Evolutionary conservation across 768 basidiomycete genomes (phyloP), one percentile per base, ranked within the genome.

Genomic region (Auricularia sp.): DNA sequence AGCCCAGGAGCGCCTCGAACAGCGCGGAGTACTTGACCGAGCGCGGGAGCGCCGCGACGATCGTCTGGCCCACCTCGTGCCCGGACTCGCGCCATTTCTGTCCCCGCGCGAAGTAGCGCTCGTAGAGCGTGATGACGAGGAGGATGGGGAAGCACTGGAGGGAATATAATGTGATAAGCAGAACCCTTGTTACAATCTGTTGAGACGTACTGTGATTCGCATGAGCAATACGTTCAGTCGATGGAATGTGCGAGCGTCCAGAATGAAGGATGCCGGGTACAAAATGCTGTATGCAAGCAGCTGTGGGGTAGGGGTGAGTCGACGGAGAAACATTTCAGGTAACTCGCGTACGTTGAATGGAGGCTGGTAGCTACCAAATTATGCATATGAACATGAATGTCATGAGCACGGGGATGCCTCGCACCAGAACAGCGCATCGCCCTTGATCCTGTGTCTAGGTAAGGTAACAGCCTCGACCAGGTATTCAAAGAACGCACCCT

Each of bases 141-240:
- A 97, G 82, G 61, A 87, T 83, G 0, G 92, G 94, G 71, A 95
- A 87, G 39, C 86, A 82, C 86, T 87, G 65, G 54, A 45, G 45
- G n/a, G 16, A 29, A 62, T 21, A 36, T 69, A 24, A 63, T 65
- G 37, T 3, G 29, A 34, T 29, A 29, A 29, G 29, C 29, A n/a
- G n/a, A n/a, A n/a, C n/a, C n/a, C n/a, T n/a, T n/a, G n/a, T n/a
- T n/a, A n/a, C n/a, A n/a, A n/a, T n/a, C n/a, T n/a, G n/a, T n/a
- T n/a, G n/a, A n/a, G n/a, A n/a, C n/a, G n/a, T 63, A 86, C 89
- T 18, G 94, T 95, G 16, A 89, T 65, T 67, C 85, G 89, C 74
- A 97, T 93, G 62, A 93, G 79, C 72, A 93, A 87, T 3, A 95
- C 93, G 68, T 96, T 96, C 42, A 83, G 77, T 1, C 87, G 81